Base-by-base conservation (phyloP, 2,329 filamentous ascomycete species). In the Colletotrichum sp. region DNA sequence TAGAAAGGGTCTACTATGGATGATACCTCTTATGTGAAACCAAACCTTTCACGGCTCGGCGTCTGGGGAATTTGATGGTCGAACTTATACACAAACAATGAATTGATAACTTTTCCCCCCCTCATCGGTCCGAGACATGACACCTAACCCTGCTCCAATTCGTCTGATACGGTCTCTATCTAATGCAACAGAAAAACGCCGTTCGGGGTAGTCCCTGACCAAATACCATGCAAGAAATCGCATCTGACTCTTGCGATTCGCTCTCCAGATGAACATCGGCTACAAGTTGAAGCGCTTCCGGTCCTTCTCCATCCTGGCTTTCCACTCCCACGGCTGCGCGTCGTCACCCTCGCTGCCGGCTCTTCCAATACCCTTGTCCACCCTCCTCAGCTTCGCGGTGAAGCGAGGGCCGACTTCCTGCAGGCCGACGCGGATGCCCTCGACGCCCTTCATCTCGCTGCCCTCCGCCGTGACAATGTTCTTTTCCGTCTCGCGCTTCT, bases 301-400 rank as follows among this genome's bases (percentile, higher is more conserved):
- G 82, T 95, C 90, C 89, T 98, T 98, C 87, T 99, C 97, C 93
- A 97, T 98, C 83, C 93, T 93, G 13, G 95, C 94, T 87, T 98
- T 98, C 97, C 97, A 99, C 83, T 98, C 92, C 96, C 97, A 99
- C 82, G 98, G 95, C 79, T 95, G 91, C 48, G 95, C 95, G 84
- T 93, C 87, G 84, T 92, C 88, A 88, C 95, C 91, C 77, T 92
- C 89, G 80, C 92, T 93, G 21, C 92, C 92, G 9, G 92, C 92
- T 71, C 90, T 86, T 16, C 92, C 92, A 78, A 99, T 94, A 0
- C 96, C 96, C 85, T 96, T 96, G 83, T 99, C 96, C 59, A 99
- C 93, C 81, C 97, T 92, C 79, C 96, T 92, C 81, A 99, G 86
- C 88, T 99, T 99, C 78, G 99, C 85, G 3, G 86, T 88, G 67